phyloP scores from a whole-genome alignment of 2,329 filamentous ascomycete species.

The Rasamsonia emersonii region DNA sequence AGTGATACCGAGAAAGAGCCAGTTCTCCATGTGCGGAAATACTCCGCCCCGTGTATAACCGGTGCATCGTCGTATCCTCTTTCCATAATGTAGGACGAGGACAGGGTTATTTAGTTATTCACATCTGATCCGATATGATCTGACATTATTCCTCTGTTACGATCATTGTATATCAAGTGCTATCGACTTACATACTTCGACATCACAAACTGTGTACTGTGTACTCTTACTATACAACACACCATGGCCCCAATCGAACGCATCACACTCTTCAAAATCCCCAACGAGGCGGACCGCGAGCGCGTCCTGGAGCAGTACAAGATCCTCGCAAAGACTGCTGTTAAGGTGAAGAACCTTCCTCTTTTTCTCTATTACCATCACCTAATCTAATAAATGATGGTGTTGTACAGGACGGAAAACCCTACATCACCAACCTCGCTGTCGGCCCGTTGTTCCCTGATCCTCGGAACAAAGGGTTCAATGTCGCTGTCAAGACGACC shows the following conservation, averaged over 20 bases:
- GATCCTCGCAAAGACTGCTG: constrained; percentile 33
- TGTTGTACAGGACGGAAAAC: constrained; percentile 53
- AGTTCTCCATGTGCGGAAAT: too few relatives aligned
- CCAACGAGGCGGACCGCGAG: constrained; percentile 36
- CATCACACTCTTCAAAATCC: constrained; percentile 47
- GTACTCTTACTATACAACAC: too few relatives aligned
- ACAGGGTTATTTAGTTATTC: too few relatives aligned
- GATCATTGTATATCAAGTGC: too few relatives aligned
- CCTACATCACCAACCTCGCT: constrained; percentile 56
- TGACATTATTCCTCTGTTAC: too few relatives aligned
- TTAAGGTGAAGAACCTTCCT: constrained; percentile 28
- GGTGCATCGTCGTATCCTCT: too few relatives aligned
- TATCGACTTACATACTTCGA: too few relatives aligned
- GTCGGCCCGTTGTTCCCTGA: constrained; percentile 50
- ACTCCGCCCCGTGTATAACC: too few relatives aligned
- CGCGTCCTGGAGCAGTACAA: constrained; percentile 39
- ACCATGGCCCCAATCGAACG: constrained; percentile 38
- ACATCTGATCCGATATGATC: too few relatives aligned
- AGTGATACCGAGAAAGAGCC: too few relatives aligned
- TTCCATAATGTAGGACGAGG: too few relatives aligned
- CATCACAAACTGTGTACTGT: too few relatives aligned
- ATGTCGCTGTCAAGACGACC: constrained; percentile 52
- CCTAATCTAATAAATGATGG: constrained; percentile 1
- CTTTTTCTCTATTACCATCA: not conserved
- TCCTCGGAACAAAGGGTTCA: constrained; percentile 56